Evolutionary conservation across 176 grass and related monocot species (phyloP), one percentile per base, ranked within the genome.

Genomic region (Oryza officinalis): DNA sequence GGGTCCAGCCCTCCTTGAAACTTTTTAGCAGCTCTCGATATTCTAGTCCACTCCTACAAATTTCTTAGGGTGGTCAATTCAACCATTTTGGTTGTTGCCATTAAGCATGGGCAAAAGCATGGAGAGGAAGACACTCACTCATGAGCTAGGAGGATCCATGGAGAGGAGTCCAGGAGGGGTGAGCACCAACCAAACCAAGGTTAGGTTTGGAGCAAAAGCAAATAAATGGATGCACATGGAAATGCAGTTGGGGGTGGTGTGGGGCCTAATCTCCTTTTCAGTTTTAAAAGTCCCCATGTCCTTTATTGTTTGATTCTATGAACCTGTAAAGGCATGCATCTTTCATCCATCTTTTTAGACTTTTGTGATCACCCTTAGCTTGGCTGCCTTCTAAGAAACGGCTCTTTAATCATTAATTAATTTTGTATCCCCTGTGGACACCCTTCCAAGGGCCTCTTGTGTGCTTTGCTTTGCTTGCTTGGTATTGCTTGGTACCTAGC

Each of bases 141-240:
- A 44, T 69, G 52, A 61, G 54, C 20, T 59, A 38, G 37, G 37
- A 57, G 50, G 47, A 50, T 22, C 6, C 50, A 57, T 57, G 52
- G 17, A 20, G 54, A 8, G 54, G 37, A 8, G 82, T 46, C 18
- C 35, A 69, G 57, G 40, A 83, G 71, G 45, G 6, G 11, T 40
- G 67, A 65, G 67, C 61, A 47, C 26, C 77, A 72, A 87, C 63
- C 75, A 38, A 80, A 69, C 27, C 17, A 31, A 65, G 22, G 35
- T 32, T 86, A 40, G 79, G 83, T 81, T 67, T 25, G 84, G 75
- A 81, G 57, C 71, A 86, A 93, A 94, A 94, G 89, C 84, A 86
- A 89, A 90, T 92, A 80, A 88, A 94, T 94, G 84, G 91, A 94
- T 86, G 94, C 94, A 94, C 94, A 94, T 94, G 89, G 54, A 87